These are phyloP conservation scores for Linum trigynum DNA, from an alignment of 345 rosid genomes.

Conservation along the genomic window DNA sequence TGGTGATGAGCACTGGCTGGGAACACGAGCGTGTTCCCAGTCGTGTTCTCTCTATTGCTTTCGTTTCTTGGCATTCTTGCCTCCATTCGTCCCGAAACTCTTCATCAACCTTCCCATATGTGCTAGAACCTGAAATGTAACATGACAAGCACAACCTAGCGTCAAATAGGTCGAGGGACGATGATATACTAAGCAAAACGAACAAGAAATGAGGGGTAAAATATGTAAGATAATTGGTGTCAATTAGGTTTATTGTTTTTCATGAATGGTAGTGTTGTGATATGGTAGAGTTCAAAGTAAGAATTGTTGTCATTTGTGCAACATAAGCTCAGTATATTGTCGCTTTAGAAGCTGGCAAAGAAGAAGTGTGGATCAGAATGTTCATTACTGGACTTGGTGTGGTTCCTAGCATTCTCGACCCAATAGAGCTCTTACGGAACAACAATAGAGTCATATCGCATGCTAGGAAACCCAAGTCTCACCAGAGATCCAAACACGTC, in stretches of 20 bases:
- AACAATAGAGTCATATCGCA: neutral
- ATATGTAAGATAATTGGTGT: too few relatives aligned
- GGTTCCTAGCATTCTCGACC: neutral
- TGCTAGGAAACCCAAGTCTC: neutral
- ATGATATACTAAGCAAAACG: too few relatives aligned
- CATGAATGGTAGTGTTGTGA: neutral
- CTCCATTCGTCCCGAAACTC: too few relatives aligned
- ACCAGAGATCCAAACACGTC: neutral
- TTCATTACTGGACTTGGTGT: slow-evolving; percentile 1
- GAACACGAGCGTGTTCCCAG: too few relatives aligned
- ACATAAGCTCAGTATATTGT: slow-evolving; percentile 1
- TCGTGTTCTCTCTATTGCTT: too few relatives aligned
- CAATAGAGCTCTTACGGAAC: neutral
- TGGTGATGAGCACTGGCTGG: too few relatives aligned
- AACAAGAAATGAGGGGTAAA: too few relatives aligned
- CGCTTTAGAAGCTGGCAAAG: neutral
- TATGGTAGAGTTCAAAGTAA: neutral
- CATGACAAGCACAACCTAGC: too few relatives aligned
- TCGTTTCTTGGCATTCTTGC: too few relatives aligned
- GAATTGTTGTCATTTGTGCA: neutral
- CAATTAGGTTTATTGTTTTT: neutral
- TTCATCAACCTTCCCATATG: too few relatives aligned
- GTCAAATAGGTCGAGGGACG: too few relatives aligned
- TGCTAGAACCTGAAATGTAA: too few relatives aligned
- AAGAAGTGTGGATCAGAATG: neutral